These are phyloP conservation scores for Tetraselmis chui DNA, from an alignment of 139 green algal species.

Conservation along the genomic window DNA sequence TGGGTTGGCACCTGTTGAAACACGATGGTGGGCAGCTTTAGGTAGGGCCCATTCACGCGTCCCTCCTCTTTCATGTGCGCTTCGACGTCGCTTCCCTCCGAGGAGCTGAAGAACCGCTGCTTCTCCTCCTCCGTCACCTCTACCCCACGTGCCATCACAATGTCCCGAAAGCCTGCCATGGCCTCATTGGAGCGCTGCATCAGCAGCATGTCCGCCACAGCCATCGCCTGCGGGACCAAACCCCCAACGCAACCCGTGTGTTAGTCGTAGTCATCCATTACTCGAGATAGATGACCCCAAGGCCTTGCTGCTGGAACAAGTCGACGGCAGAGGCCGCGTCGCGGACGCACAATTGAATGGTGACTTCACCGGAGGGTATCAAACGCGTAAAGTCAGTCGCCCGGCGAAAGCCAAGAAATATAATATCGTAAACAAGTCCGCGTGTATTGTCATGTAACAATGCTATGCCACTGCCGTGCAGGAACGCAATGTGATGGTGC, in stretches of 20 bases:
- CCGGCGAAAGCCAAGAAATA: too few species aligned
- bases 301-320: too few species aligned
- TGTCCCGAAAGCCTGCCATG: background rate
- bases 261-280: background rate
- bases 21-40: background rate
- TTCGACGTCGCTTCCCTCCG: background rate
- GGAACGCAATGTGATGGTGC: too few species aligned
- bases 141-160: background rate
- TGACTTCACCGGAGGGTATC: too few species aligned
- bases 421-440: too few species aligned
- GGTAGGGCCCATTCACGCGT: background rate
- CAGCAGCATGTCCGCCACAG: background rate
- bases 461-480: too few species aligned
- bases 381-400: too few species aligned
- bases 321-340: too few species aligned
- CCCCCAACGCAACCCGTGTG: too few species aligned
- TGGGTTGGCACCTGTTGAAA: background rate
- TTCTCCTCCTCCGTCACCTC: background rate
- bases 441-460: too few species aligned
- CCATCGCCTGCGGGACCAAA: background rate
- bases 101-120: background rate
- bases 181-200: background rate
- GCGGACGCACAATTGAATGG: too few species aligned
- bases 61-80: background rate
- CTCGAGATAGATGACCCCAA: too few species aligned